A percentile compares a stretch with the other conserved stretches of the same genome.
Evolutionary conservation across 306 rosid genomes (phyloP).

Genomic region (Styphnolobium japonicum): DNA sequence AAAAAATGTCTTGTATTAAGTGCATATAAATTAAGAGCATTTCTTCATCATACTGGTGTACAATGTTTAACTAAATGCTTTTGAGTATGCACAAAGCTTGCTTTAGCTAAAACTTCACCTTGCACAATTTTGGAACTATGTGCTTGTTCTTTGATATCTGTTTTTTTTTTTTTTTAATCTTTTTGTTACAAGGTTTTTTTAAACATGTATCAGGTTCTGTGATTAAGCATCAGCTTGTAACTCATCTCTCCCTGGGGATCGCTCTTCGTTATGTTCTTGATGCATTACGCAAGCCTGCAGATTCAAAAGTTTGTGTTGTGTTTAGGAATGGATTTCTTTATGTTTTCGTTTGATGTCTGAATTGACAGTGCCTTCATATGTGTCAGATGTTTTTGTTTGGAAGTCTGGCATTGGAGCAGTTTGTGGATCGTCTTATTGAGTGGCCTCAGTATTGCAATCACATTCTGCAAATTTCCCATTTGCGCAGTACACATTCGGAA

Average conservation of each 20-base stretch:
- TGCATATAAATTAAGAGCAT: neutral
- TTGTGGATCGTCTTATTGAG: conserved; percentile 93
- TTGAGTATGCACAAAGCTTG: conserved; percentile 1
- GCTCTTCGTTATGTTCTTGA: conserved; percentile 95
- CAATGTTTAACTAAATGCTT: neutral
- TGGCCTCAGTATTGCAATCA: conserved; percentile 99
- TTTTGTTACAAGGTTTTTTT: neutral
- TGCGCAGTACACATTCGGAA: conserved; percentile 76
- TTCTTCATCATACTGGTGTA: neutral
- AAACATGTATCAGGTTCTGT: conserved; percentile 62
- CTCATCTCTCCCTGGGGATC: conserved; percentile 90
- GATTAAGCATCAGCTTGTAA: conserved; percentile 92
- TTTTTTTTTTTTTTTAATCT: neutral
- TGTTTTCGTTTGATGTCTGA: conserved; percentile 5
- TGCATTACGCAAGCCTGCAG: conserved; percentile 98
- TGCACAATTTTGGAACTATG: neutral
- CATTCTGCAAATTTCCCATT: conserved; percentile 92
- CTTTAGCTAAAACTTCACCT: neutral
- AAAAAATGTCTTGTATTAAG: neutral
- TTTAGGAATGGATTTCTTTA: conserved; percentile 11
- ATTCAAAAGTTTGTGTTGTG: conserved; percentile 74
- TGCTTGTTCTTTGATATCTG: neutral
- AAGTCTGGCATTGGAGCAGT: conserved; percentile 91
- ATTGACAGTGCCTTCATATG: conserved; percentile 32
- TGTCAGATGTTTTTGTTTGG: conserved; percentile 97